These are phyloP conservation scores for Scleroderma bovista DNA, from an alignment of 768 basidiomycete genomes.

Conservation along the genomic window DNA sequence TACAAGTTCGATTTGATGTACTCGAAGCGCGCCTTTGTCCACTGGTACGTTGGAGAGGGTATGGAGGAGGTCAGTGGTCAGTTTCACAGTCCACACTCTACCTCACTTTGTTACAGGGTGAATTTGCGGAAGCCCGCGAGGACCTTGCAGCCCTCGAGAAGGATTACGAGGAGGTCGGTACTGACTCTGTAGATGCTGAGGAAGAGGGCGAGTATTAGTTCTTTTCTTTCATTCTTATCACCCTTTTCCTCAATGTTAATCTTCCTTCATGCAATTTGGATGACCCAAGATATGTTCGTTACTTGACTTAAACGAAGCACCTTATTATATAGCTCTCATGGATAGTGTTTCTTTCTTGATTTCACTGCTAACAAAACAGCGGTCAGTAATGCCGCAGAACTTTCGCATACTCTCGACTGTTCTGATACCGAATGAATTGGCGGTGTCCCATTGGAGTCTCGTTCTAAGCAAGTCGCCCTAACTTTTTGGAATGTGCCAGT, in stretches of 20 bases:
- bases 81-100: background rate
- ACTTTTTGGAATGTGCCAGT: too few relatives aligned
- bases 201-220: conserved; percentile 47
- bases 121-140: conserved; percentile 97
- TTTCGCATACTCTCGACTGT: conserved; percentile 75
- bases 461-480: conserved; percentile 42
- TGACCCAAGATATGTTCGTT: background rate
- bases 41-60: conserved; percentile 98
- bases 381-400: conserved; percentile 65
- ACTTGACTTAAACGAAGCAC: conserved; percentile 3
- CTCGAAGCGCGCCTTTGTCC: conserved; percentile 89
- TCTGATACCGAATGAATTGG: conserved; percentile 78
- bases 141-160: conserved; percentile 97
- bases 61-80: conserved; percentile 77
- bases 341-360: background rate
- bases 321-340: background rate
- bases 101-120: conserved; percentile 49
- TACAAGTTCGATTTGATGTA: conserved; percentile 99
- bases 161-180: conserved; percentile 88
- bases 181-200: conserved; percentile 68
- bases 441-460: background rate
- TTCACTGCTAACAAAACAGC: background rate
- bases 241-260: background rate
- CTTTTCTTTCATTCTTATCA: background rate
- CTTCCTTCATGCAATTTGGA: background rate